phyloP scores from a whole-genome alignment of 306 rosid genomes.

The Quercus glauca region DNA sequence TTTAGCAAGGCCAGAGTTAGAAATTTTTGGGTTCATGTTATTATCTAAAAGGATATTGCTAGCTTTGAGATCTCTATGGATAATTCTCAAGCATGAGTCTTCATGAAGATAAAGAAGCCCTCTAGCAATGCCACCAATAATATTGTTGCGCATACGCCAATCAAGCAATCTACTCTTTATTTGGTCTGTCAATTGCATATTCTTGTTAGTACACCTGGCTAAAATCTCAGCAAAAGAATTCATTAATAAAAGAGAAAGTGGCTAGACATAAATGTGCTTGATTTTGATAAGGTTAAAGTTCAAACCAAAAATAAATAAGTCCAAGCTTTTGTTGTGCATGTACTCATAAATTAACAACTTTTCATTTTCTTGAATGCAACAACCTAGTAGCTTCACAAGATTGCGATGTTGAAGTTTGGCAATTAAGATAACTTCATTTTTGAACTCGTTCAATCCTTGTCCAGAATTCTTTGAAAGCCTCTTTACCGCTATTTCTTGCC shows the following conservation, averaged over 20 bases:
- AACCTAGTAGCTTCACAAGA: background rate
- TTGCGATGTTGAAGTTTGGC: background rate
- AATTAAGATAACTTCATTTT: background rate
- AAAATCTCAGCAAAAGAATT: background rate
- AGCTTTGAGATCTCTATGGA: too few relatives aligned
- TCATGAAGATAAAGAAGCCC: background rate
- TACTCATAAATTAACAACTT: background rate
- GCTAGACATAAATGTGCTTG: background rate
- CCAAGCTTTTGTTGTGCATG: background rate
- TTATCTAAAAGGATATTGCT: too few relatives aligned
- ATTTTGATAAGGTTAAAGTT: too few relatives aligned
- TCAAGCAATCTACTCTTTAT: background rate
- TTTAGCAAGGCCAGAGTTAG: too few relatives aligned
- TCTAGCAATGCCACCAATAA: background rate
- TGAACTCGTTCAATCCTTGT: background rate
- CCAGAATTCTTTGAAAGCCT: background rate
- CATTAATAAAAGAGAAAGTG: background rate
- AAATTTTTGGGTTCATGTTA: too few relatives aligned
- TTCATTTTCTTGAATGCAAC: background rate
- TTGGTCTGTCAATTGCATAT: background rate
- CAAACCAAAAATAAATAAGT: background rate
- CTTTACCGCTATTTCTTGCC: background rate
- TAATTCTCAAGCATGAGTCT: too few relatives aligned
- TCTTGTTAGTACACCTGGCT: too few relatives aligned
- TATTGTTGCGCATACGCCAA: background rate